Base-by-base conservation (phyloP, 805 yeast genomes). In the Clavispora santaluciae region DNA sequence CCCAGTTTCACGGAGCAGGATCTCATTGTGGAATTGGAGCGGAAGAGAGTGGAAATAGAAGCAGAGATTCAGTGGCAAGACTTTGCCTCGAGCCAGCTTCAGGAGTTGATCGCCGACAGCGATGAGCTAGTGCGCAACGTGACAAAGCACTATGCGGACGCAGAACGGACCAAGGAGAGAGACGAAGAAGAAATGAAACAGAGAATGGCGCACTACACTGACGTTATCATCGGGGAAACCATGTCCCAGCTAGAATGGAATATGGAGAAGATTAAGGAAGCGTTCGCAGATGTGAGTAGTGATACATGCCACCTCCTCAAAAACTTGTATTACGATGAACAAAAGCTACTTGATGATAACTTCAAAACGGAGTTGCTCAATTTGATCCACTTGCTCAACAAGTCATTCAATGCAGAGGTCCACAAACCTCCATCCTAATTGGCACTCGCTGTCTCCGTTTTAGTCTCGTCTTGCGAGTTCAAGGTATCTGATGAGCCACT, bases 61-160 rank as follows among this genome's bases (percentile, higher is more conserved):
- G 60, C 63, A 68, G 64, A 59, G n/a, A 45, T 69, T n/a, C 73
- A 69, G 45, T 52, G 57, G 30, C 71, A 67, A 36, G 70, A 66
- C 33, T 64, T 50, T 36, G 40, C 64, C 3, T 37, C 57, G 5
- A 60, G 51, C 6, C 62, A 64, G 43, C 43, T 68, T n/a, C 28
- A 40, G 15, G 71, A 63, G 28, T 45, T 69, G 35, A 50, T 65
- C 3, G 49, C 44, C 22, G 70, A 64, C 40, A 62, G 65, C 43
- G 55, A 59, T 30, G 68, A 60, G 15, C 59, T 67, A 22, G 49
- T 66, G 7, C 56, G 51, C 8, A 59, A 62, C 8, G 63, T 68
- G 16, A 57, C 60, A 31, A 64, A 60, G 12, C 64, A 57, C 46
- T 48, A 64, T 24, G 52, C 45, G 16, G 47, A 55, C 15, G 54